Evolutionary conservation across 1,139 yeast species (phyloP).

Genomic region (Pichia sp.): DNA sequence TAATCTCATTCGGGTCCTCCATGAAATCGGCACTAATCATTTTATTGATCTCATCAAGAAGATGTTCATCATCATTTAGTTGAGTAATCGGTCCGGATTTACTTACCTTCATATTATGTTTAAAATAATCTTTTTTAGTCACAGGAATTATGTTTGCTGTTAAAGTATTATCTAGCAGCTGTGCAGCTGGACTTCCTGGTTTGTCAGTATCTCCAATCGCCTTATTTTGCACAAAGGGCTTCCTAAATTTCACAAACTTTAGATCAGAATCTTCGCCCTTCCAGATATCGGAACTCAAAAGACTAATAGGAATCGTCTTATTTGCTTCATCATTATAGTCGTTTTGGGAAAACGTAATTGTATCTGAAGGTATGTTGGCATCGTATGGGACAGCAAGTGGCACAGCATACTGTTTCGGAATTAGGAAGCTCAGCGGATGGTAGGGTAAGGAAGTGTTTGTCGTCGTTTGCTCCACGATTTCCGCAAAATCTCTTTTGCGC

Average conservation of each 20-base stretch:
- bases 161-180: not conserved
- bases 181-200: not conserved
- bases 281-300: slow-evolving; percentile 13
- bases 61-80: not conserved
- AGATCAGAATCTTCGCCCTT: slow-evolving; percentile 21
- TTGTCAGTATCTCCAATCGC: not conserved
- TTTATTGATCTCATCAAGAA: slow-evolving; percentile 1
- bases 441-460: slow-evolving; percentile 9
- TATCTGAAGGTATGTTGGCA: slow-evolving; percentile 16
- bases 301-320: not conserved
- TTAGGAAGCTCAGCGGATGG: slow-evolving; percentile 34
- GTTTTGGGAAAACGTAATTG: slow-evolving; percentile 14
- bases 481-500: slow-evolving; percentile 2
- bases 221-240: slow-evolving; percentile 16
- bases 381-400: slow-evolving; percentile 27
- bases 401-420: slow-evolving; percentile 34
- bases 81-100: not conserved
- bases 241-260: slow-evolving; percentile 25
- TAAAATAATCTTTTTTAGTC: slow-evolving; percentile 19
- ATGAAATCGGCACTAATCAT: not conserved
- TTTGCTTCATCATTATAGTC: slow-evolving; percentile 8
- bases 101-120: slow-evolving; percentile 26
- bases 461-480: not conserved
- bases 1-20: not conserved
- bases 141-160: slow-evolving; percentile 13